phyloP scores from a whole-genome alignment of 768 basidiomycete genomes.

The Mycena vitilis region DNA sequence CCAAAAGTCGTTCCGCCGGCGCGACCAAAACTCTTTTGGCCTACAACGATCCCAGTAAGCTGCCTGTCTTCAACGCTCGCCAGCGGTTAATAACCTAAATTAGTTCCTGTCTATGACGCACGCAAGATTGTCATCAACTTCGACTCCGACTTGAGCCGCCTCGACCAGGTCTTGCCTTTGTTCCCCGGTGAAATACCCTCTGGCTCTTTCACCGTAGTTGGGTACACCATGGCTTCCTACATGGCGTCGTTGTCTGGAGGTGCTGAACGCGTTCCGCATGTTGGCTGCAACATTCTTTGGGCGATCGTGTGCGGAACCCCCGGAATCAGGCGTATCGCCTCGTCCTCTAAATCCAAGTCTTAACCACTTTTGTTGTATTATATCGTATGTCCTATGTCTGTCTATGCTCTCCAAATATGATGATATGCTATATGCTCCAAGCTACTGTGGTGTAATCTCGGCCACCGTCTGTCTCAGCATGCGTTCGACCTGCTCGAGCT shows the following conservation, averaged over 20 bases:
- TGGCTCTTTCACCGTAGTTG: constrained; percentile 3
- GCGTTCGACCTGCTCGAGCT: no score
- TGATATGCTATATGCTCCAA: no score
- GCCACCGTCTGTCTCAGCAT: no score
- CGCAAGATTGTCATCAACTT: not conserved
- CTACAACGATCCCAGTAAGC: not conserved
- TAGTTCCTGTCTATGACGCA: constrained; percentile 12
- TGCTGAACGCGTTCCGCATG: not conserved
- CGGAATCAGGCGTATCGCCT: no score
- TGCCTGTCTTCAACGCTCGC: not conserved
- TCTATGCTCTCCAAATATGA: no score
- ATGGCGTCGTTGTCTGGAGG: not conserved
- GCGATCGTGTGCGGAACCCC: not conserved
- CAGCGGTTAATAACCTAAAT: not conserved
- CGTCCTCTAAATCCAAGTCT: no score
- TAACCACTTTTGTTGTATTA: no score
- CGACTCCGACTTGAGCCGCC: not conserved
- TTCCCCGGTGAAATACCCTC: constrained; percentile 5
- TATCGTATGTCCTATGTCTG: no score
- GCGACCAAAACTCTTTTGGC: not conserved
- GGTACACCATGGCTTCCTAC: not conserved
- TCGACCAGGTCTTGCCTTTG: not conserved
- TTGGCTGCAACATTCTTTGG: constrained; percentile 3
- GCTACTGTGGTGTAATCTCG: no score
- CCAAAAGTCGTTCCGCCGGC: not conserved